Percentiles rank a stretch among this genome's conserved stretches.
Conservation (phyloP, 2,329 filamentous ascomycete genomes). For the Juglanconis juglandina region DNA sequence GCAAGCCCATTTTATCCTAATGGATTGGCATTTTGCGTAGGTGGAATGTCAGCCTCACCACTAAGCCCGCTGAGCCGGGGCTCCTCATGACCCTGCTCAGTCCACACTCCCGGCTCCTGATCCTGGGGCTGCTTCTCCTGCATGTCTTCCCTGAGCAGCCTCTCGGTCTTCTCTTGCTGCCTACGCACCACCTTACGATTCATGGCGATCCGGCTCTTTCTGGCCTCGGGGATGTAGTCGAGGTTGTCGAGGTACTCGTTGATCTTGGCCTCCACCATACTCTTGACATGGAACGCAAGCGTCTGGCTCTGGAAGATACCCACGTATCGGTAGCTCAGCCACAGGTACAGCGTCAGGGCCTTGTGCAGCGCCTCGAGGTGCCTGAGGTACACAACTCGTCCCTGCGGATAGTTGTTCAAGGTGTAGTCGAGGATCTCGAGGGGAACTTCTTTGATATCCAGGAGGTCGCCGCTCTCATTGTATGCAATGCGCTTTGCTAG, state of each 20-base stretch:
- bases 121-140: not conserved
- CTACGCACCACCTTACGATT: slow-evolving; percentile 19
- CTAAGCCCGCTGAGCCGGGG: slow-evolving; percentile 27
- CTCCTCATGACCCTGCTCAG: slow-evolving; percentile 33
- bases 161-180: slow-evolving; percentile 19
- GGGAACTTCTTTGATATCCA: slow-evolving; percentile 68
- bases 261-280: slow-evolving; percentile 73
- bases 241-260: slow-evolving; percentile 59
- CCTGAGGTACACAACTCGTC: slow-evolving; percentile 56
- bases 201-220: slow-evolving; percentile 17
- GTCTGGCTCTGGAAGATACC: slow-evolving; percentile 73
- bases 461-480: slow-evolving; percentile 62
- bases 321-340: slow-evolving; percentile 86
- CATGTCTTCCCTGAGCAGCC: slow-evolving; percentile 21
- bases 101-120: slow-evolving; percentile 30
- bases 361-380: slow-evolving; percentile 77
- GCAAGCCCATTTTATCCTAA: slow-evolving; percentile 14
- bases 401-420: slow-evolving; percentile 31
- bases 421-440: slow-evolving; percentile 72
- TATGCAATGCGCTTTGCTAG: slow-evolving; percentile 69
- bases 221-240: slow-evolving; percentile 40
- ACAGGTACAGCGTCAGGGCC: slow-evolving; percentile 79
- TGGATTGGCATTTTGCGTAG: slow-evolving; percentile 10
- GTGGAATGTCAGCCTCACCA: slow-evolving; percentile 16
- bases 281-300: slow-evolving; percentile 76